Evolutionary conservation across 164 flowering plant genomes (phyloP), one percentile per base, ranked within the genome.

Genomic region (Vitis cinerea): DNA sequence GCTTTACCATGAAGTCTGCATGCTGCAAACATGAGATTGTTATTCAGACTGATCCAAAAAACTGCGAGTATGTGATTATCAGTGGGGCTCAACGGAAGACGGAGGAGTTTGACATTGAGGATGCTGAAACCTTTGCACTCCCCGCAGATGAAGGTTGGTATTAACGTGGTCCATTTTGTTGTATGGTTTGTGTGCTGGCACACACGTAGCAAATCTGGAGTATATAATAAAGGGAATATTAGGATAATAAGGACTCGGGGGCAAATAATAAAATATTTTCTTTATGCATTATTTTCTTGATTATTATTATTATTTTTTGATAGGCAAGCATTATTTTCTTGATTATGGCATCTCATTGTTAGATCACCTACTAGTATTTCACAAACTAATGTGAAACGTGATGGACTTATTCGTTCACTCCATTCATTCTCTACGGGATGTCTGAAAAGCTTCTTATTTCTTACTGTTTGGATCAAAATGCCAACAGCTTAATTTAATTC

Each of bases 1-100:
- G 92, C 86, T 95, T 95, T 79, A 59, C 96, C 53, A 91, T 95
- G 99, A 95, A 93, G 71, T 78, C 99, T 37, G 86, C 99, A 2
- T 95, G 99, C 78, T 95, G 99, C 88, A 82, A 80, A 72, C 93
- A 95, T 70, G 89, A 91, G 83, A 95, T 95, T 71, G 94, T 93
- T 61, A 90, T 95, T 79, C 98, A 95, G 65, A 95, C 99, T 3
- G 99, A 95, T 81, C 98, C 99, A 15, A 85, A 95, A 70, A 95
- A 93, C 52, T 91, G 97, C 57, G 90, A 84, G 74, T 95, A 95
- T 79, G 81, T 89, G 30, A 86, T 95, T 11, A 87, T 90, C 7
- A 90, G 96, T 82, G 98, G 99, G 50, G 98, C 97, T 58, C 84
- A 87, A 56, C 65, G 68, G 27, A 95, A 95, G 80, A 82, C 79